Evolutionary conservation across 2,329 filamentous ascomycete species (phyloP).

Genomic region (Clonostachys solani): DNA sequence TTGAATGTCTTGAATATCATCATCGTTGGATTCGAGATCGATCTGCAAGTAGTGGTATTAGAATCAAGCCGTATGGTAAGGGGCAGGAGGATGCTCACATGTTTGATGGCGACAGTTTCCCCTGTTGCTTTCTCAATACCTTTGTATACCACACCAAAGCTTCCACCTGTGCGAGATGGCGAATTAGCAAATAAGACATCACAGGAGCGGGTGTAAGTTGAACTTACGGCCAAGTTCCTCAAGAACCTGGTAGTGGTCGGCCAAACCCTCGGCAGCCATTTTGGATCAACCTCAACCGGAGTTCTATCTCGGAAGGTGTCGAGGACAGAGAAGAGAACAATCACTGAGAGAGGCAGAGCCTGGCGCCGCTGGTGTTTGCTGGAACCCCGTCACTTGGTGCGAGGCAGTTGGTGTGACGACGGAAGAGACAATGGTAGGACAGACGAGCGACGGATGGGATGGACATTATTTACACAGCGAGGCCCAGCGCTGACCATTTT

Average conservation of each 20-base stretch:
- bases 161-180: constrained; percentile 63
- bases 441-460: constrained; percentile 2
- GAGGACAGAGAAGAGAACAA: neutral
- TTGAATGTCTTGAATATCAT: constrained; percentile 97
- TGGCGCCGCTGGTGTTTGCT: neutral
- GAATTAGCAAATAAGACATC: constrained; percentile 3
- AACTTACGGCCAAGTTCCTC: constrained; percentile 91
- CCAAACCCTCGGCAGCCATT: constrained; percentile 64
- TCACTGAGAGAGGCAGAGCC: constrained; percentile 3
- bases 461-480: neutral
- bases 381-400: no score
- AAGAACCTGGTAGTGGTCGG: constrained; percentile 86
- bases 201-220: neutral
- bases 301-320: neutral
- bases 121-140: constrained; percentile 88
- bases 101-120: constrained; percentile 94
- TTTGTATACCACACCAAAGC: constrained; percentile 96
- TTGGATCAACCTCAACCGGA: constrained; percentile 16
- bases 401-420: no score
- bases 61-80: neutral
- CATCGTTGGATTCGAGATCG: constrained; percentile 96
- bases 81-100: constrained; percentile 54
- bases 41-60: constrained; percentile 55
- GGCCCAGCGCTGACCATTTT: constrained; percentile 1
- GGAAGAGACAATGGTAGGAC: no score